Evolutionary conservation across 176 grass and related monocot genomes (phyloP), one percentile per base, ranked within the genome.

Genomic region (Avena eriantha): DNA sequence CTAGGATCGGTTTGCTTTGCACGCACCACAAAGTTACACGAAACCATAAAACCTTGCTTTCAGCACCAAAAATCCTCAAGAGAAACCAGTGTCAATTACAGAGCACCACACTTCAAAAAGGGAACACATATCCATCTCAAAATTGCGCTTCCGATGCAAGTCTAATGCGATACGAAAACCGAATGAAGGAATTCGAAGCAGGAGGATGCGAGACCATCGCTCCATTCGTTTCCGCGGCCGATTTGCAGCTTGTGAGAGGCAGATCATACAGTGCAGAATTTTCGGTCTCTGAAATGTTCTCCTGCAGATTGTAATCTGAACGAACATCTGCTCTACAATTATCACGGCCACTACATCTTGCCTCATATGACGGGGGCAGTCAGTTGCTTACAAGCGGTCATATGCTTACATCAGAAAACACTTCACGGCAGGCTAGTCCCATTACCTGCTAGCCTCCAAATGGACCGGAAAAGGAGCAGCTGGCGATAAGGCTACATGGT

Each of bases 281-380:
- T 69, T n/a, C 26, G 2, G 56, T 6, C 55, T 66, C 34, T n/a
- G 14, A 49, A 56, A 68, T 41, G 36, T 46, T 76, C 22, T 12
- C 72, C 48, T 22, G 33, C 34, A 85, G 49, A 51, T 53, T 70
- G 43, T 57, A 49, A 29, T 90, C n/a, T 61, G 60, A 72, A 61
- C 17, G 60, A 72, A 61, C 13, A 10, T 69, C 24, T 58, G 78
- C 51, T 53, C 58, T 57, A 57, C 41, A 77, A 7, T 70, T n/a
- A 55, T 59, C 22, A 60, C 4, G 24, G 61, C 3, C 49, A 21
- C 65, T 66, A 56, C 22, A 33, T 24, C 18, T 48, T 14, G 69
- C 36, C 69, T 67, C 59, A 26, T 39, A 45, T 26, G 47, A 23
- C 21, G 26, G 41, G 17, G 13, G 8, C 0, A 33, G 76, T 23